phyloP scores from a whole-genome alignment of 2,329 filamentous ascomycete species.

The Xylaria sp. region DNA sequence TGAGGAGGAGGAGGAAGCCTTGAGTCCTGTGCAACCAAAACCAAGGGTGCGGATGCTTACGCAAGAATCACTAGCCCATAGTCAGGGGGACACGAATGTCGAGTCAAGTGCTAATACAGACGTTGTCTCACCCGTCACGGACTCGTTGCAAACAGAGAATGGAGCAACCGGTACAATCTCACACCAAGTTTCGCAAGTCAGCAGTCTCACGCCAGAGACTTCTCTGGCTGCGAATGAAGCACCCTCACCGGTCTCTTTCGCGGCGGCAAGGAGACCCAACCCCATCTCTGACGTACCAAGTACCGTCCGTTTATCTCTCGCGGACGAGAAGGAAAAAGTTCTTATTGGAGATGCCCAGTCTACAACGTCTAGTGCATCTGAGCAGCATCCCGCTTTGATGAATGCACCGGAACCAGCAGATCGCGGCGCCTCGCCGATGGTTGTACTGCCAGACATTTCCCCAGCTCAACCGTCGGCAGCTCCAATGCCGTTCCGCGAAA shows the following conservation, averaged over 20 bases:
- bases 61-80: slow-evolving; percentile 15
- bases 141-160: slow-evolving; percentile 36
- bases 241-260: slow-evolving; percentile 57
- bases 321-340: slow-evolving; percentile 55
- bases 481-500: slow-evolving; percentile 74
- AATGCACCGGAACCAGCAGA: slow-evolving; percentile 10
- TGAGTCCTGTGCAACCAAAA: slow-evolving; percentile 34
- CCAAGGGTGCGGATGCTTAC: slow-evolving; percentile 23
- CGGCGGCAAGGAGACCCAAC: slow-evolving; percentile 46
- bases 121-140: slow-evolving; percentile 19
- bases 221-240: slow-evolving; percentile 51
- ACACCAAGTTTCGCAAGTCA: slow-evolving; percentile 54
- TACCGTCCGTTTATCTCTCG: slow-evolving; percentile 53
- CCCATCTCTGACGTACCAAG: slow-evolving; percentile 31
- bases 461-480: slow-evolving; percentile 12
- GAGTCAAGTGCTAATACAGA: slow-evolving; percentile 13
- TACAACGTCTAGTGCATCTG: slow-evolving; percentile 51
- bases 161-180: slow-evolving; percentile 43
- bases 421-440: neutral
- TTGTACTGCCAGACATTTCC: slow-evolving; percentile 10
- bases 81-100: neutral
- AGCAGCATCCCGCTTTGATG: slow-evolving; percentile 50
- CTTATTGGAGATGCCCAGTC: slow-evolving; percentile 46
- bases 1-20: slow-evolving; percentile 41
- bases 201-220: slow-evolving; percentile 48